Conservation (phyloP, 345 rosid species). For the Excoecaria cochinchinensis region DNA sequence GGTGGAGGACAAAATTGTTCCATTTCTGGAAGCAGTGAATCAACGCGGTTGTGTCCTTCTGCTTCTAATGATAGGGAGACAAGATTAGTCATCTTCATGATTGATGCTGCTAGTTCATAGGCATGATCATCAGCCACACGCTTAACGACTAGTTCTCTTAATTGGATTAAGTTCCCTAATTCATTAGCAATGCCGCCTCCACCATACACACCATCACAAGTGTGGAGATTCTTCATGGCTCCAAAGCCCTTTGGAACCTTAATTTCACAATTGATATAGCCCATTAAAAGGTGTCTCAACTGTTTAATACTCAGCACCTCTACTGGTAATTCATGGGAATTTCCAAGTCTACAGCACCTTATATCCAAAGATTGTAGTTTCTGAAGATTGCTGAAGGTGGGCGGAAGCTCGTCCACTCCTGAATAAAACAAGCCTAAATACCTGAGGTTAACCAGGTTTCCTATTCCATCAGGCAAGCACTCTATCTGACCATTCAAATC, state of each 20-base stretch:
- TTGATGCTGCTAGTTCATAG: not conserved
- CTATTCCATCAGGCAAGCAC: not conserved
- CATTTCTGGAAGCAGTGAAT: not conserved
- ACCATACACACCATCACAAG: conserved; percentile 17
- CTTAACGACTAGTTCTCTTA: not conserved
- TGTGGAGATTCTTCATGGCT: conserved; percentile 2
- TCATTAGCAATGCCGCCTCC: conserved; percentile 18
- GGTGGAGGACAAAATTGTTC: conserved; percentile 6
- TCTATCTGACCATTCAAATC: not conserved
- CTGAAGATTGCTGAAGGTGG: not conserved
- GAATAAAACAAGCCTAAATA: not conserved
- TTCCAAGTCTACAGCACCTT: not conserved
- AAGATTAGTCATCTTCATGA: conserved; percentile 6
- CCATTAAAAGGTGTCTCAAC: conserved; percentile 19
- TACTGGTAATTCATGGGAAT: not conserved
- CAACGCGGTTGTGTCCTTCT: not conserved
- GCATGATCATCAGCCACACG: conserved; percentile 7
- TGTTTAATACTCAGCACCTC: not conserved
- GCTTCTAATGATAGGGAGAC: conserved; percentile 1
- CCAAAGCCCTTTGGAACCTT: conserved; percentile 5
- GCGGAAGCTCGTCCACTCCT: not conserved
- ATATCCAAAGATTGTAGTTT: not conserved
- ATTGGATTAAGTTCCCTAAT: not conserved
- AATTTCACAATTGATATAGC: conserved; percentile 5
- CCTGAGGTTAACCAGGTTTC: not conserved